Base-by-base conservation (phyloP, 2,329 filamentous ascomycete species). In the Neonectria hederae region DNA sequence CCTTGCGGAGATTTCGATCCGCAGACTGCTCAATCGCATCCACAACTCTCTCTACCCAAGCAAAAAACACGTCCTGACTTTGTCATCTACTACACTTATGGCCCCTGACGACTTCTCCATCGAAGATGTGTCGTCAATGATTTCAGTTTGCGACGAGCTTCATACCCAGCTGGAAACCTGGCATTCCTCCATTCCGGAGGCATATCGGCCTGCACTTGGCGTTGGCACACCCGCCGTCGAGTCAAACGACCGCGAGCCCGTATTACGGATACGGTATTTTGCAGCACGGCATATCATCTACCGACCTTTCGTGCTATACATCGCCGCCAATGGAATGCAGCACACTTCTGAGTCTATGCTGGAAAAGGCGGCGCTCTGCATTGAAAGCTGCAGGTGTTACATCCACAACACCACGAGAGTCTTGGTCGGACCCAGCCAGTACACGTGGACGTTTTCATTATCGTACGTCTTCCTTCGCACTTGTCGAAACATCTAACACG, bases 381-480 rank as follows among this genome's bases (percentile, higher is more conserved):
- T 78, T 10, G 75, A 76, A 26, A 76, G 73, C 53, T 78, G 76
- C 45, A 64, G 75, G 35, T 60, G 63, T 10, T 78, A 77, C 54
- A 60, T 77, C 13, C 67, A 74, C 42, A 73, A 72, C 53, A 71
- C 73, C 4, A 72, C 71, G 3, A 43, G 70, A 24, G 71, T 77
- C 2, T 54, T 78, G 42, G 60, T 65, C 35, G 65, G 71, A 58
- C 76, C 74, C 7, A 76, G 74, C 40, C 74, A 72, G 26, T 77
- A 78, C 43, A 77, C 76, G 1, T 78, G 76, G 76, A 78, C 76
- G 4, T 76, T 77, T 52, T 72, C 75, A 0, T 58, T 76, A 22
- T 77, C 75, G 76, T 77, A 70, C 52, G 72, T 61, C 24, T 40
- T 24, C 5, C 5, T 22, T 19, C 19, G 2, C 7, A 14, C 17